Base-by-base conservation (phyloP, 352 stramenopile species). In the Peronosclerospora sorghi region DNA sequence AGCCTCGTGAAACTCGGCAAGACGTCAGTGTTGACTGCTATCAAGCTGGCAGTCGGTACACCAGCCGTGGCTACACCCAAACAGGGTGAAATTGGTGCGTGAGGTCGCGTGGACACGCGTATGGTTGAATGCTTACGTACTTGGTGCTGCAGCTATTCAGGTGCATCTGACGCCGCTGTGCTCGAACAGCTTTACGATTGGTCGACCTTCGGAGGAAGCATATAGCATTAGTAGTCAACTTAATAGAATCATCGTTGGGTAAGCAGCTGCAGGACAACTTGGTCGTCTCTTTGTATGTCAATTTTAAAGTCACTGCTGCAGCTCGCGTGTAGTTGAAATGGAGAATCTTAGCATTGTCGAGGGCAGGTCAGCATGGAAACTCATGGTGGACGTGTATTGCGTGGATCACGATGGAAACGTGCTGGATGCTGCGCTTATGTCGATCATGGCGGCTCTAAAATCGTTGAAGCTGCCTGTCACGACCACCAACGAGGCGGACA, bases 371-470 rank as follows among this genome's bases (percentile, higher is more conserved):
- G 73, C 78, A 23, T 91, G 78, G 78, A 85, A 84, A 43, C 57
- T 91, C 32, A 65, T 88, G 50, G 51, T 88, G n/a, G 75, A 86
- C 39, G 73, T 88, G 6, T 81, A 81, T 47, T 86, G 77, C 45
- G 60, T 86, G 44, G 69, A 88, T 51, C 74, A 91, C 44, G 78
- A 91, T 47, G 78, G 78, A 17, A 91, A 91, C 44, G 74, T 87
- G 20, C 50, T 83, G 27, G 75, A 91, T 27, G 71, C 76, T 4
- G 59, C 75, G 30, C 67, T 91, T 14, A 65, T 68, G 27, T 73
- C 78, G 13, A 60, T 83, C 45, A 84, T 91, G 64, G 62, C 71
- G 23, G 68, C 73, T 32, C 70, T 91, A 43, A 65, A 75, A 50
- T 75, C 65, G 27, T 48, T 87, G 26, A 57, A 65, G 26, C 50